Evolutionary conservation across 2,329 filamentous ascomycete genomes (phyloP), one percentile per base, ranked within the genome.

Genomic region (Cercospora sp.): DNA sequence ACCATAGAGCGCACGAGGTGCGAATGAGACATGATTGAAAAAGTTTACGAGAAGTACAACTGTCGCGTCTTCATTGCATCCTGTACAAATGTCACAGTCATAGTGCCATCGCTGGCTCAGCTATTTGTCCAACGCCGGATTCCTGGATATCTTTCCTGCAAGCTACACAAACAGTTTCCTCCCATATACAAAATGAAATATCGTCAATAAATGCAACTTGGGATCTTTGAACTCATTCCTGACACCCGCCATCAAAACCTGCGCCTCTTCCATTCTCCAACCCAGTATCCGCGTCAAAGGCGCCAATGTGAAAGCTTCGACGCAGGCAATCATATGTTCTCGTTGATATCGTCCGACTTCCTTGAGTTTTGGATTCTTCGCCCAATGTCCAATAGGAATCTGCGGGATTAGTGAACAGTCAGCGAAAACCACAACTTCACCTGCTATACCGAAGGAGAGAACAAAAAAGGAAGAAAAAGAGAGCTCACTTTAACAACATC

Each of bases 221-320:
- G 68, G 64, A 42, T 70, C 65, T 28, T 36, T 67, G 30, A 70
- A 70, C 28, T 70, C 68, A 55, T 65, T 65, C 45, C 64, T 57
- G n/a, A 70, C 68, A 2, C 64, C 66, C 3, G 65, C 70, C 68
- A 70, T 68, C 57, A 72, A 26, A 2, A 70, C 64, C 40, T 67
- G 68, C 20, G 64, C 66, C 26, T 72, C 66, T 9, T 70, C 68
- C 16, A 65, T 31, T n/a, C 28, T 68, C 80, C 80, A 82, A 0
- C 76, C 76, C 5, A 82, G 68, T 0, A 78, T 80, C 58, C 77
- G 75, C 40, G 78, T 75, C 71, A 83, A 81, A 64, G 76, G 75
- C 53, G 80, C 78, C 48, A 82, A 74, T 3, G 76, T 79, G 73
- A 80, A 82, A 1, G 76, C 64, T 51, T 68, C 68, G 1, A 72